Base-by-base conservation (phyloP, 1,139 yeast species). In the Pichia sp. region DNA sequence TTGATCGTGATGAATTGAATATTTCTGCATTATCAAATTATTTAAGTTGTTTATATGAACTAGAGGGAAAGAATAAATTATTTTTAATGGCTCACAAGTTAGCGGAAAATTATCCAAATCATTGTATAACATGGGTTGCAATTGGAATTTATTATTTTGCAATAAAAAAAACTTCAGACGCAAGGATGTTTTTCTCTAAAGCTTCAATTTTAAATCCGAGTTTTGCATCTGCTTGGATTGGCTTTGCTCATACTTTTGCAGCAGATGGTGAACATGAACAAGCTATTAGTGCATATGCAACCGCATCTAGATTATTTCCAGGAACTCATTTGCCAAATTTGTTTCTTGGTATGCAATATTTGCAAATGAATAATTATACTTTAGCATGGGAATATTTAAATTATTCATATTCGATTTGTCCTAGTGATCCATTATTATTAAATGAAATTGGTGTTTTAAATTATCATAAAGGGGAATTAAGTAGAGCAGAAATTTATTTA, bases 261-360 rank as follows among this genome's bases (percentile, higher is more conserved):
- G 85, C 87, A 2, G 98, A 94, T 65, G 96, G 97, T 8, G 99
- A 94, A 66, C 97, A 94, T 61, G 99, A 94, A 64, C 98, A 94
- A 66, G 98, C 98, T 1, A 85, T 92, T 27, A 84, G 96, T 52
- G 98, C 98, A 0, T 94, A 90, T 67, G 92, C 97, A 1, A 90
- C 95, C 35, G 97, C 97, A 0, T 90, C 96, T 0, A 71, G 97
- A 52, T 73, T 90, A 45, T 94, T 92, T 61, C 97, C 96, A 0
- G 98, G 98, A 2, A 84, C 94, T 5, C 97, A 92, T 66, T 68
- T 90, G 45, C 98, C 98, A 2, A 82, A 86, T 58, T 69, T 94
- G 51, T 92, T 87, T 60, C 73, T 94, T 44, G 99, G 98, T 3
- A 94, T 92, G 96, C 97, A 94, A 67, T 94, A 92, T 66, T 70